Conservation (phyloP, 208 protist species). For the Vickermania spadyakhi region DNA sequence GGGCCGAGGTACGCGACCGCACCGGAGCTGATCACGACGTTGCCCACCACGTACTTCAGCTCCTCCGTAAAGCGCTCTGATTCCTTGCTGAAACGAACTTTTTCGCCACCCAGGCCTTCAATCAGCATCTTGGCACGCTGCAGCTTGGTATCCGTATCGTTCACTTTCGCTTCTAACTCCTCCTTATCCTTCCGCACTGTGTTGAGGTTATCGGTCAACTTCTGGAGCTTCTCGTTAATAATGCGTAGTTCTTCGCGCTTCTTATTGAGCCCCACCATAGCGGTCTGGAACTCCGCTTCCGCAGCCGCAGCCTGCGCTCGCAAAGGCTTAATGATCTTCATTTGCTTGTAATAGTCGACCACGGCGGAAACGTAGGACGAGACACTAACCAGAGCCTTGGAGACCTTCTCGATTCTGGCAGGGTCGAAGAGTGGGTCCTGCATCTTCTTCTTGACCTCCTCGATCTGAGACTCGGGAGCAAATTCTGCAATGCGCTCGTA, state of each 20-base stretch:
- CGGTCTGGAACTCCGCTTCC: conserved; percentile 79
- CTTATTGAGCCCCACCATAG: conserved; percentile 81
- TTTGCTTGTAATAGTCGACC: conserved; percentile 96
- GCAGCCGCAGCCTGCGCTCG: conserved; percentile 78
- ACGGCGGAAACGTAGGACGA: conserved; percentile 96
- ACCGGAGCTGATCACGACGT: conserved; percentile 92
- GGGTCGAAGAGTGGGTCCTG: conserved; percentile 90
- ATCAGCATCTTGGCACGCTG: conserved; percentile 93
- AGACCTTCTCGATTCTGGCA: conserved; percentile 89
- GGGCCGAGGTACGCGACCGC: conserved; percentile 95
- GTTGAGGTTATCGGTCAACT: conserved; percentile 77
- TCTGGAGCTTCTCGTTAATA: conserved; percentile 84
- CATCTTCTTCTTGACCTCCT: conserved; percentile 94
- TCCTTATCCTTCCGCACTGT: conserved; percentile 85
- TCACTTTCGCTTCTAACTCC: conserved; percentile 87
- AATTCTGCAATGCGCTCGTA: conserved; percentile 86
- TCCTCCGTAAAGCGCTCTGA: conserved; percentile 71
- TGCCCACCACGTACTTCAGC: conserved; percentile 85
- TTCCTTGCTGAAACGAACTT: conserved; percentile 85
- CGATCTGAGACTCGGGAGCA: conserved; percentile 83
- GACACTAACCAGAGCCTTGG: conserved; percentile 89
- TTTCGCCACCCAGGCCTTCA: conserved; percentile 92
- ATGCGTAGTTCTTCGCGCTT: conserved; percentile 89
- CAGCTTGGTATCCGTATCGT: conserved; percentile 91
- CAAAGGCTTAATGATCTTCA: conserved; percentile 93